Evolutionary conservation across 192 early-diverging fungal species (phyloP).

Genomic region (Rhizophagus prolifer): DNA sequence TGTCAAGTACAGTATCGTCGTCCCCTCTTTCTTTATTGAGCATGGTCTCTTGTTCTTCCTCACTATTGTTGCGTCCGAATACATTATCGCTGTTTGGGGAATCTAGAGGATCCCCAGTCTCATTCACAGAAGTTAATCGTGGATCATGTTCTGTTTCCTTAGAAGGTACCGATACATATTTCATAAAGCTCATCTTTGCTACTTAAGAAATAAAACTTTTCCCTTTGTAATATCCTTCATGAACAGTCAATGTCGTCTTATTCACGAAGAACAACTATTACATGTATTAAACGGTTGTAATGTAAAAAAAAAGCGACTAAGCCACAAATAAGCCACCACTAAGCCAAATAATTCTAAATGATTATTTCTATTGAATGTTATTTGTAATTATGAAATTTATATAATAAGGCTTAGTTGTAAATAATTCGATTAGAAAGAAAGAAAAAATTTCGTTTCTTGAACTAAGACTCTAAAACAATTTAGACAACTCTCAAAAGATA

Average conservation of each 20-base stretch:
- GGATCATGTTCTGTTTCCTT: background rate
- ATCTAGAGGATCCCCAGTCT: background rate
- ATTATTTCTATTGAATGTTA: no score
- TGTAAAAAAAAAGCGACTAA: background rate
- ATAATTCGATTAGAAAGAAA: no score
- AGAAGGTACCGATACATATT: background rate
- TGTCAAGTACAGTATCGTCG: constrained; percentile 22
- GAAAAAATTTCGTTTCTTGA: no score
- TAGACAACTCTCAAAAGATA: no score
- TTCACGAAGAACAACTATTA: background rate
- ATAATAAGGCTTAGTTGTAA: no score
- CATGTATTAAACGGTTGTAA: background rate
- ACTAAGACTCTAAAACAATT: no score
- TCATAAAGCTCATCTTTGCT: background rate
- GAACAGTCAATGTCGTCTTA: background rate
- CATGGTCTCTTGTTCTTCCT: constrained; percentile 11
- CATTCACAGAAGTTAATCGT: background rate
- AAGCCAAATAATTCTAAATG: background rate
- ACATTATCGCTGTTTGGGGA: background rate
- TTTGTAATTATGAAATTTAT: no score
- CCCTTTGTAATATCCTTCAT: background rate
- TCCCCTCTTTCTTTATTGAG: constrained; percentile 13
- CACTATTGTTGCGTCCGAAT: background rate
- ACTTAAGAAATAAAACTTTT: background rate
- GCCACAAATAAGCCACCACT: background rate